phyloP scores from a whole-genome alignment of 2,329 filamentous ascomycete genomes.

The Akanthomyces muscarius region DNA sequence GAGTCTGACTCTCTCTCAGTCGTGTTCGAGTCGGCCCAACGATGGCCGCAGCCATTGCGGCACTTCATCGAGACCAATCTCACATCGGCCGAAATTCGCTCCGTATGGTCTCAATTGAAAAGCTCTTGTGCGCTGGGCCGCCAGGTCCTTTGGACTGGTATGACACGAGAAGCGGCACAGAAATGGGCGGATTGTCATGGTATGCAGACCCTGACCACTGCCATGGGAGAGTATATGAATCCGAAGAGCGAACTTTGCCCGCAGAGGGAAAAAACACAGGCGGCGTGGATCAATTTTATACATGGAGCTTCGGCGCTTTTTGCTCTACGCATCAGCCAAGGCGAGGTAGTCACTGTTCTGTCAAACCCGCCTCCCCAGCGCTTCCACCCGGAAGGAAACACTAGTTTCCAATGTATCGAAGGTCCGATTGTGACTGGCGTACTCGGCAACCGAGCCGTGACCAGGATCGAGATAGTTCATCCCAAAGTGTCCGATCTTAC shows the following conservation, averaged over 20 bases:
- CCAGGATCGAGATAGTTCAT: conserved; percentile 13
- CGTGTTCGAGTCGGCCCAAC: background rate
- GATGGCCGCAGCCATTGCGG: background rate
- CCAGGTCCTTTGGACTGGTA: conserved; percentile 23
- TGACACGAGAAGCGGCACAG: conserved; percentile 15
- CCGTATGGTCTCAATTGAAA: background rate
- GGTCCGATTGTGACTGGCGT: conserved; percentile 21
- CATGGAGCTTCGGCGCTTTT: conserved; percentile 23
- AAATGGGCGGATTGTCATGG: conserved; percentile 20
- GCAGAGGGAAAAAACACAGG: background rate
- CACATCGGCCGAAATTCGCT: background rate
- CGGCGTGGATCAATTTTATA: conserved; percentile 18
- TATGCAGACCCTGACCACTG: conserved; percentile 20
- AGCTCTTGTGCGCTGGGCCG: background rate
- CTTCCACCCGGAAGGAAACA: conserved; percentile 20
- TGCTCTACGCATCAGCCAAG: conserved; percentile 18
- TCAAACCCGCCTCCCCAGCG: conserved; percentile 20
- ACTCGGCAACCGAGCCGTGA: conserved; percentile 16
- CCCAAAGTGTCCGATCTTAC: conserved; percentile 4
- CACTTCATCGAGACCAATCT: background rate
- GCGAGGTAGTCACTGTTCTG: conserved; percentile 18
- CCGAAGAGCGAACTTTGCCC: background rate
- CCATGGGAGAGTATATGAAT: conserved; percentile 20
- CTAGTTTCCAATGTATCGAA: conserved; percentile 19
- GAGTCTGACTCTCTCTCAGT: background rate